A percentile compares a stretch with the other conserved stretches of the same genome.
These are phyloP conservation scores for Fusarium fracticaudum DNA, from an alignment of 2,329 filamentous ascomycete species.

Conservation along the genomic window DNA sequence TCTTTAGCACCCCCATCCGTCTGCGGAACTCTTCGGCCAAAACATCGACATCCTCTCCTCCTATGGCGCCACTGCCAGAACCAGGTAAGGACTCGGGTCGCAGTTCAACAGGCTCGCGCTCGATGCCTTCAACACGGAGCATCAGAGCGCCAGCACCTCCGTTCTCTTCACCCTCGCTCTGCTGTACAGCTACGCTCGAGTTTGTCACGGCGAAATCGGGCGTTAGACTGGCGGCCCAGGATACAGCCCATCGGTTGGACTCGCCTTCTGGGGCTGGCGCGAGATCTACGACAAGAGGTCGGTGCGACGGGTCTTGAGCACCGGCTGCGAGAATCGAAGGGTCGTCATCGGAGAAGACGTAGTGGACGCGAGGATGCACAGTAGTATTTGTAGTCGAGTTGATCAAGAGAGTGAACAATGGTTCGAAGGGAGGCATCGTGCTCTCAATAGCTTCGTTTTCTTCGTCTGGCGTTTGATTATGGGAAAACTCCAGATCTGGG, in stretches of 20 bases:
- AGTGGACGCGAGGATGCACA: constrained; percentile 87
- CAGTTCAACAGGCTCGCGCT: constrained; percentile 48
- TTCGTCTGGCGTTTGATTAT: constrained; percentile 15
- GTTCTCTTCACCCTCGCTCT: constrained; percentile 48
- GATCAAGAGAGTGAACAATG: constrained; percentile 87
- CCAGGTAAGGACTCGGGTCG: constrained; percentile 40
- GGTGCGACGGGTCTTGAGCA: constrained; percentile 52
- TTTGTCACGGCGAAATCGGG: constrained; percentile 73
- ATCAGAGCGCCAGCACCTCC: constrained; percentile 42
- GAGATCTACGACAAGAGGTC: constrained; percentile 67
- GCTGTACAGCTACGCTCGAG: constrained; percentile 55
- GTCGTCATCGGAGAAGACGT: constrained; percentile 94
- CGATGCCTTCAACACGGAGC: constrained; percentile 51
- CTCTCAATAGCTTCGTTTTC: constrained; percentile 21
- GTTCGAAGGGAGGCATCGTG: constrained; percentile 66
- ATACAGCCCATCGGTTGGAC: constrained; percentile 62
- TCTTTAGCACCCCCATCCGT: constrained; percentile 64
- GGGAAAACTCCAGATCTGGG: constrained; percentile 23
- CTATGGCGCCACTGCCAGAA: constrained; percentile 46
- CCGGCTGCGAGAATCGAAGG: constrained; percentile 76
- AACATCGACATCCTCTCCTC: constrained; percentile 59
- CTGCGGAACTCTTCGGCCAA: constrained; percentile 67
- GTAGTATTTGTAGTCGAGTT: constrained; percentile 78
- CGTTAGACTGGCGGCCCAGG: constrained; percentile 76
- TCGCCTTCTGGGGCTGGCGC: constrained; percentile 48